Base-by-base conservation (phyloP, 2,329 filamentous ascomycete species). In the Xylariaceae sp. region DNA sequence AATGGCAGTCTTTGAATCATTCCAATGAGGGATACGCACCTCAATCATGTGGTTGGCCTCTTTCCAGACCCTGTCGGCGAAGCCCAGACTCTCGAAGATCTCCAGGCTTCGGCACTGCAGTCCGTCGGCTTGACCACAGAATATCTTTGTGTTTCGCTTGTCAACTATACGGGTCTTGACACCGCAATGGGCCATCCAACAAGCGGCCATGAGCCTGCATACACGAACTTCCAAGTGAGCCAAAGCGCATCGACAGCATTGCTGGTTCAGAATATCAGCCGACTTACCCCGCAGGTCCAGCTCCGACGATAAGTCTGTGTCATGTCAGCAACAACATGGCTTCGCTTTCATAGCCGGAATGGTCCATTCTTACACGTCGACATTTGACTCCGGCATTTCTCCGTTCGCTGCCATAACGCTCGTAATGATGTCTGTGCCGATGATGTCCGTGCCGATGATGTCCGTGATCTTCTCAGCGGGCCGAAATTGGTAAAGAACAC, bases 71-170 rank as follows among this genome's bases (percentile, higher is more conserved):
- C 75, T 66, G 47, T 87, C 76, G 2, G 67, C 80, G 45, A 89
- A 78, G 0, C 79, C 83, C 45, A 89, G 81, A 38, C 76, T 81
- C 51, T 89, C 81, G 42, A 88, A 78, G 15, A 88, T 85, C 60
- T 89, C 81, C 1, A 87, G 67, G 0, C 79, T 86, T 3, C 83
- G 78, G 51, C 75, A 79, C 59, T 86, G 79, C 2, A 73, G 57
- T 1, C 71, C 68, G 40, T 74, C 68, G 28, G 71, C 68, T 45
- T 74, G 68, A 2, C 70, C 67, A 17, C 57, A 61, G 47, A 62
- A 65, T 39, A 71, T 55, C 44, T 68, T 59, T 39, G 54, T 47
- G 37, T 59, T 57, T 29, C 68, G 59, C 50, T 71, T 72, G 50
- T 72, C 69, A 9, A 72, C 53, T n/a, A 72, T 65, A 9, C 68